Base-by-base conservation (phyloP, 257 asterid genomes). In the Solanum habrochaites region DNA sequence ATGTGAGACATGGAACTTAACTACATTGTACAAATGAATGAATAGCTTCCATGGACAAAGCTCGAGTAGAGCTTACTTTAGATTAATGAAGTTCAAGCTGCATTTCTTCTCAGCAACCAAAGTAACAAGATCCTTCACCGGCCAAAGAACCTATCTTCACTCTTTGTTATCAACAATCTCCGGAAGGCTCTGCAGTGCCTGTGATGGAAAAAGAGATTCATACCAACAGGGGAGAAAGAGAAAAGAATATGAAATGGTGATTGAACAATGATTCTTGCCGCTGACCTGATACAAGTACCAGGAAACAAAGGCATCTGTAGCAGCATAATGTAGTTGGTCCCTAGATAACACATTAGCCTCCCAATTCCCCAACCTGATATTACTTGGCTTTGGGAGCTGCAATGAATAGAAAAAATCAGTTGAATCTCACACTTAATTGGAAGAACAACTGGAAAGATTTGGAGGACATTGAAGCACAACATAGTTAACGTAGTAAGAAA, bases 301-400 rank as follows among this genome's bases (percentile, higher is more conserved):
- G 43, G 99, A 96, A 85, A 91, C 88, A 11, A 94, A 96, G 75
- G 99, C 99, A 92, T 96, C 99, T 11, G 97, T 92, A 72, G 99
- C 98, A 37, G 98, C 99, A 90, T 96, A 96, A 10, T 89, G 88
- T 82, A 95, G 87, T 91, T 94, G 94, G 56, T 94, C 93, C 75
- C 85, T 88, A 70, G 99, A 94, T 85, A 96, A 91, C 91, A 67
- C 88, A 45, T 89, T 88, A 37, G 91, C 98, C 91, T 96, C 99
- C 99, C 98, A 96, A 88, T 96, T 96, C 81, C 99, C 99, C 85
- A 93, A 89, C 90, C 98, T 91, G 86, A 95, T 92, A 56, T 75
- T 90, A 32, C 86, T 91, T 83, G 98, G 97, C 88, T 96, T 96
- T 31, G 98, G 98, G 86, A 96, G 97, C 99, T 96, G 89, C 93